phyloP scores from a whole-genome alignment of 1,284 basidiomycete species.

The Boletus hoseneyae region DNA sequence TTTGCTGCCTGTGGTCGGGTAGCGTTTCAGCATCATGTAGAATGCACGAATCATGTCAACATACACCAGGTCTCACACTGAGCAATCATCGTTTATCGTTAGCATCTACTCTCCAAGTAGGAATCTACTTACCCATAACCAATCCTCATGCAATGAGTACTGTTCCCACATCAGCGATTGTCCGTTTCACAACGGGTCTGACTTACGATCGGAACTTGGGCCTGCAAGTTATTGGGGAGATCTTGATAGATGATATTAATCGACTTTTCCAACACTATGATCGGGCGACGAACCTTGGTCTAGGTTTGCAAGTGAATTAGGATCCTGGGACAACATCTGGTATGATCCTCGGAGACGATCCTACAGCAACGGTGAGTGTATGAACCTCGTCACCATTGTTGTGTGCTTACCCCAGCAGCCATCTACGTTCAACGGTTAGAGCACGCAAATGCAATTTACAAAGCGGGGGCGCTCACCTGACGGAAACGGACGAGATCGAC shows the following conservation, averaged over 20 bases:
- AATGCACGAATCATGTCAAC: constrained; percentile 25
- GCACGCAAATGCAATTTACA: not conserved
- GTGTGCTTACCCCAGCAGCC: constrained; percentile 69
- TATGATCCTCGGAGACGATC: constrained; percentile 92
- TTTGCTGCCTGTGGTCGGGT: constrained; percentile 57
- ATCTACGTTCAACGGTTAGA: constrained; percentile 42
- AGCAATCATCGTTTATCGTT: constrained; percentile 5
- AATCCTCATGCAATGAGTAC: constrained; percentile 86
- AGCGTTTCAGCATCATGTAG: constrained; percentile 2
- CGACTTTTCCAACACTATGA: not conserved
- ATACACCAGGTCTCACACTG: constrained; percentile 87
- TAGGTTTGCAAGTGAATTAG: constrained; percentile 89
- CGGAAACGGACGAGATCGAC: constrained; percentile 96
- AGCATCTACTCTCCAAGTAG: constrained; percentile 7
- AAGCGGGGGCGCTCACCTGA: constrained; percentile 46
- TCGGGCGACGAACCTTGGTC: constrained; percentile 71
- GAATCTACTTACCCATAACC: constrained; percentile 76
- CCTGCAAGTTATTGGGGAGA: constrained; percentile 89
- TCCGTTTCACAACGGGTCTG: not conserved
- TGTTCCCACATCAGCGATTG: constrained; percentile 29
- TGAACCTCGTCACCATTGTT: not conserved
- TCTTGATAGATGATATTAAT: constrained; percentile 45
- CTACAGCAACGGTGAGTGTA: constrained; percentile 33
- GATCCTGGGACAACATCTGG: constrained; percentile 90
- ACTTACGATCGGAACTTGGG: constrained; percentile 82